Base-by-base conservation (phyloP, 805 yeast species). In the Wickerhamiella vanderwaltii region DNA sequence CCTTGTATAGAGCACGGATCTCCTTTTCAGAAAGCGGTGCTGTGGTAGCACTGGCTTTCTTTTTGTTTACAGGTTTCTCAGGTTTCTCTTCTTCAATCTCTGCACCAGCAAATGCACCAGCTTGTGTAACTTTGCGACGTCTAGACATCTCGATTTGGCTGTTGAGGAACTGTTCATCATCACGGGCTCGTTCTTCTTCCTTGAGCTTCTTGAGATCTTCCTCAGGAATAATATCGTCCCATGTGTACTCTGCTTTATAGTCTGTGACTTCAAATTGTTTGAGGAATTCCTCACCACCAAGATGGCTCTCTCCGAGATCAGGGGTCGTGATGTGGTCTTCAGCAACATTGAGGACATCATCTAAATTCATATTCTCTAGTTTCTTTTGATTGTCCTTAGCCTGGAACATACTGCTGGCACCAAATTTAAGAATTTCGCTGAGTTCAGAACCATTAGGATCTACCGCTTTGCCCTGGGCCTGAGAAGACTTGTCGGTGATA, bases 151-250 rank as follows among this genome's bases (percentile, higher is more conserved):
- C 85, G 50, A 91, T 76, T 60, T 91, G 97, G 52, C 86, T 88
- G 55, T 85, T 77, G 44, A 91, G 69, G 55, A 75, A 87, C 49
- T 76, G 80, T 48, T 88, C 96, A 50, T 91, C 96, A 34, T 78
- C 72, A 39, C 81, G 72, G 58, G 77, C 79, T 67, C 80, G 78
- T 58, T 91, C 98, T 43, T 86, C 94, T 49, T 82, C 94, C 58
- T 91, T 91, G 52, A 91, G 69, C 58, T 81, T 84, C 46, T 76
- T 71, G 48, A 93, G 68, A 60, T 91, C 98, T 34, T 83, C 94
- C 49, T 84, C 87, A 0, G 99, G 99, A 54, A 91, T 91, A 52
- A 91, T 91, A 60, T 91, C 99, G 64, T 91, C 97, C 99, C 99
- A 91, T 49, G 86, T 93, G 47, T 88, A 86, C 60, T 88, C 95